phyloP scores from a whole-genome alignment of 2,329 filamentous ascomycete genomes.

The Ceratocystis albifundus region DNA sequence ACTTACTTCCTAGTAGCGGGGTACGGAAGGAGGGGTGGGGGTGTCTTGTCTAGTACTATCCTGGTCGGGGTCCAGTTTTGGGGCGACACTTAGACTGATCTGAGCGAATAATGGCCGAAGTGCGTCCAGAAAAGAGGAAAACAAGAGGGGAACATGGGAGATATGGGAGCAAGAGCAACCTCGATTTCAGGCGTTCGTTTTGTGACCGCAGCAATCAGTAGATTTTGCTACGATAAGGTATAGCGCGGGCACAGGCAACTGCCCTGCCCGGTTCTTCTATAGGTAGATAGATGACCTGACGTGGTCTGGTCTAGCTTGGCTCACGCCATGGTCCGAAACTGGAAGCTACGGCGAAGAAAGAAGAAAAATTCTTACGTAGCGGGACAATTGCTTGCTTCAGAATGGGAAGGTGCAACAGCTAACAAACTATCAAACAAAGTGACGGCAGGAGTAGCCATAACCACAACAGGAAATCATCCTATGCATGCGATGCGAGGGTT shows the following conservation, averaged over 20 bases:
- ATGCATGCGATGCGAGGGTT: background rate
- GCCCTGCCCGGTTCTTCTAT: background rate
- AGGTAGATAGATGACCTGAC: no score
- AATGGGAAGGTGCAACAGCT: slow-evolving; percentile 13
- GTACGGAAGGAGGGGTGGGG: background rate
- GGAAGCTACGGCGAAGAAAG: background rate
- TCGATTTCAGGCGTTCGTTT: background rate
- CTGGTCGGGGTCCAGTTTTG: background rate
- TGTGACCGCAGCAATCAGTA: background rate
- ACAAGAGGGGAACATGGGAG: background rate
- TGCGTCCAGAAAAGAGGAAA: slow-evolving; percentile 13
- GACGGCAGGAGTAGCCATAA: background rate
- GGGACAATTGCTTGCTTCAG: background rate
- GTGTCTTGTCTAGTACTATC: background rate
- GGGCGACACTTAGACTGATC: slow-evolving; percentile 14
- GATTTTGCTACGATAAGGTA: background rate
- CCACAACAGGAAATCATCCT: background rate
- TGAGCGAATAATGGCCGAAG: slow-evolving; percentile 23
- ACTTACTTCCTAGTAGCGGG: background rate
- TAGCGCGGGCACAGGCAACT: background rate
- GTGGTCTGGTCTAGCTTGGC: no score
- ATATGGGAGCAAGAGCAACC: background rate
- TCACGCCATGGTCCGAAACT: background rate
- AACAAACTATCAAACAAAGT: background rate
- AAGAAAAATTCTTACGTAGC: background rate